A percentile compares a stretch with the other conserved stretches of the same genome.
Evolutionary conservation across 495 filamentous ascomycete species (phyloP).

Genomic region (Aspergillus incahuasiensis): DNA sequence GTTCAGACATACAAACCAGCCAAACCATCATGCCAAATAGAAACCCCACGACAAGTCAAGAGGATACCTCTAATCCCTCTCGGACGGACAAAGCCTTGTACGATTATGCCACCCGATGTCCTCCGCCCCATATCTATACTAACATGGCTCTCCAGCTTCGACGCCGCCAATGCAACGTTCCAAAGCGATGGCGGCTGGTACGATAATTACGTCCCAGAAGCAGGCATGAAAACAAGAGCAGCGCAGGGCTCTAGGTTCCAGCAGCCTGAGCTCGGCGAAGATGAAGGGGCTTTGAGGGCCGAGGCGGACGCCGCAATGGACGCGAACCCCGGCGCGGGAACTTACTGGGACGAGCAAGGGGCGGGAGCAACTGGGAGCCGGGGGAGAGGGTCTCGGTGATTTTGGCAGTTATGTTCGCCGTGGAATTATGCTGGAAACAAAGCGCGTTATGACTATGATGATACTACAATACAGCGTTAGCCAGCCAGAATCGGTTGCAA

Average conservation of each 20-base stretch:
- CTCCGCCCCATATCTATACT: no score
- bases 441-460: no score
- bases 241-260: background rate
- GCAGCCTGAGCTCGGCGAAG: background rate
- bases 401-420: no score
- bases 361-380: background rate
- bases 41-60: background rate
- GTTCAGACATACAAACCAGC: no score
- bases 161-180: background rate
- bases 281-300: background rate
- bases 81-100: background rate
- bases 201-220: background rate
- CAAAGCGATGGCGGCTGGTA: background rate
- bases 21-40: background rate
- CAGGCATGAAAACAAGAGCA: background rate
- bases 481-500: no score
- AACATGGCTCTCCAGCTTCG: background rate
- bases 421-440: no score
- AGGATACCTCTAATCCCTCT: background rate
- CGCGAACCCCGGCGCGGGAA: background rate
- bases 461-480: no score
- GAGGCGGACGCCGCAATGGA: background rate
- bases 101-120: no score
- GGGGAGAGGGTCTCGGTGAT: background rate
- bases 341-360: background rate